A percentile compares a stretch with the other conserved stretches of the same genome.
Conservation (phyloP, 495 filamentous ascomycete genomes). For the Aspergillus wentii region DNA sequence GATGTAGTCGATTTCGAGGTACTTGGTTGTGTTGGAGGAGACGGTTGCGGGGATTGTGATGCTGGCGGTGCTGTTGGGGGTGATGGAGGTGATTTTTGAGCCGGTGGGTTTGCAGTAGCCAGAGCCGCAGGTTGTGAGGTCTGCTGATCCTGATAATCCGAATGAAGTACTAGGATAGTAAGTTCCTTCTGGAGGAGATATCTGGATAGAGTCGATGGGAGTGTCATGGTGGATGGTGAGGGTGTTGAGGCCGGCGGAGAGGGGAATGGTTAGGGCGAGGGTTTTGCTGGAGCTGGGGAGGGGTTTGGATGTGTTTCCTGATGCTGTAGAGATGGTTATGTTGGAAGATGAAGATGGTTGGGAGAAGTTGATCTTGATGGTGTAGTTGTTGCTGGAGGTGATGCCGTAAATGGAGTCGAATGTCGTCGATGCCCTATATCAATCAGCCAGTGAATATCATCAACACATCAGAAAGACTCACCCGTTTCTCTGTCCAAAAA, state of each 20-base stretch:
- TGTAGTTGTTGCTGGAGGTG: conserved; percentile 30
- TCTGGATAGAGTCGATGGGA: conserved; percentile 16
- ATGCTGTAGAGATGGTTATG: conserved; percentile 6
- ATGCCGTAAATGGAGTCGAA: conserved; percentile 32
- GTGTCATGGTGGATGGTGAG: conserved; percentile 19
- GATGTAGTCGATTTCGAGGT: conserved; percentile 42
- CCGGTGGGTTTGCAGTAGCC: conserved; percentile 33
- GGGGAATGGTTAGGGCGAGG: conserved; percentile 10
- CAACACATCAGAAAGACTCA: conserved; percentile 8
- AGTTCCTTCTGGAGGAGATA: conserved; percentile 18
- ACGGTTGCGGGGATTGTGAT: conserved; percentile 20
- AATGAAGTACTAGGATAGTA: conserved; percentile 39
- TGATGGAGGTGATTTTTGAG: conserved; percentile 34
- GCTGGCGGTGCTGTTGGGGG: conserved; percentile 17
- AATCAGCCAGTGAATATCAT: background rate
- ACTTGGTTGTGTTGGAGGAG: conserved; percentile 30
- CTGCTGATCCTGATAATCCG: conserved; percentile 24
- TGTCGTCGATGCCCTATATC: conserved; percentile 8
- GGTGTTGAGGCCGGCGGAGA: conserved; percentile 28
- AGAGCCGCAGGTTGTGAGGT: conserved; percentile 21
- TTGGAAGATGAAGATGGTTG: background rate
- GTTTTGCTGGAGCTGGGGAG: conserved; percentile 2
- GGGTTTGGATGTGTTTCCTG: too few species aligned
- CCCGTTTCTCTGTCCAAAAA: conserved; percentile 16
- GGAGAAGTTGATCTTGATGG: conserved; percentile 20